Conservation (phyloP, 805 yeast genomes). For the Wickerhamomyces bovis region DNA sequence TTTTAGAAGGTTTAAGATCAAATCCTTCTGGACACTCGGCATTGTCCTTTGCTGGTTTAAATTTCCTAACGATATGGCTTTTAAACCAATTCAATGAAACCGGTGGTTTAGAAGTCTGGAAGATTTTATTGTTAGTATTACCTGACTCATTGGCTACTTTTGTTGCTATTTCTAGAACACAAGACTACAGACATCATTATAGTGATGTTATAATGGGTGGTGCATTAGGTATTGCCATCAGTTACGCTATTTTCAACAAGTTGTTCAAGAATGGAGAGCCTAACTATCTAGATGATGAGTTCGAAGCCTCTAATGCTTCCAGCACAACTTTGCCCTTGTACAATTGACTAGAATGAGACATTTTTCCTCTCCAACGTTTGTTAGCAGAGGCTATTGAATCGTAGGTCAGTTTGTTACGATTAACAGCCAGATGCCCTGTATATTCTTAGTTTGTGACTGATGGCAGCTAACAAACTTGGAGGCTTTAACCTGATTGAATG, state of each 20-base stretch:
- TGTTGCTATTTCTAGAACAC: constrained; percentile 79
- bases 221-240: constrained; percentile 43
- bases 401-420: too few relatives aligned
- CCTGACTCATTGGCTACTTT: constrained; percentile 67
- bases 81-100: constrained; percentile 45
- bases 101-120: constrained; percentile 46
- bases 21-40: constrained; percentile 81
- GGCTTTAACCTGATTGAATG: too few relatives aligned
- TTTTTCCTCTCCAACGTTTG: too few relatives aligned
- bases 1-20: constrained; percentile 69
- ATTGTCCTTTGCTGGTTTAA: constrained; percentile 58
- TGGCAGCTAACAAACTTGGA: too few relatives aligned
- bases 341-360: neutral
- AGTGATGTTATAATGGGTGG: constrained; percentile 77
- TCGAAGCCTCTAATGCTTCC: neutral
- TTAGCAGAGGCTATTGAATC: too few relatives aligned
- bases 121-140: constrained; percentile 39
- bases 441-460: too few relatives aligned
- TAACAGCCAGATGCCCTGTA: too few relatives aligned
- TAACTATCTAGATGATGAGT: constrained; percentile 8
- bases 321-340: neutral
- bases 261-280: constrained; percentile 18
- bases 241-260: constrained; percentile 12
- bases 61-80: constrained; percentile 56
- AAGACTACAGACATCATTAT: constrained; percentile 91